Percentiles rank a stretch among this genome's conserved stretches.
Conservation (phyloP, 768 basidiomycete species). For the Hydnomerulius pinastri region DNA sequence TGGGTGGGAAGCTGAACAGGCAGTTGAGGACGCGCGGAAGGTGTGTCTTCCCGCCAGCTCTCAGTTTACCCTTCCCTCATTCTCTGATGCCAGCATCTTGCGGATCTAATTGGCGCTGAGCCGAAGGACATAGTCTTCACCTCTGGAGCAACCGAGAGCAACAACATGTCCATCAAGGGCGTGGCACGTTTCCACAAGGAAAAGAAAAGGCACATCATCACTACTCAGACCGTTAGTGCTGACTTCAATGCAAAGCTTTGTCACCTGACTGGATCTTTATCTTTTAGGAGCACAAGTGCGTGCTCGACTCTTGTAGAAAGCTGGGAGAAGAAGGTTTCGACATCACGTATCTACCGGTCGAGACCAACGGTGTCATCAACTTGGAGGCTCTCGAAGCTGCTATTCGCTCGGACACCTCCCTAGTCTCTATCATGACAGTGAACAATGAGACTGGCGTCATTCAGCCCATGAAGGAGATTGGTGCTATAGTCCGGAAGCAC, state of each 20-base stretch:
- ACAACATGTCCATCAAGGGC: conserved; percentile 97
- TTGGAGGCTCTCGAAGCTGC: conserved; percentile 80
- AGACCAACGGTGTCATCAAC: conserved; percentile 79
- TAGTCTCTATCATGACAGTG: conserved; percentile 98
- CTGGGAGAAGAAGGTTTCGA: conserved; percentile 97
- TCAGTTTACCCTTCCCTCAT: background rate
- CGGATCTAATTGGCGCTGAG: conserved; percentile 91
- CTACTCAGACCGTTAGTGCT: conserved; percentile 81
- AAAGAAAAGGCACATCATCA: conserved; percentile 92
- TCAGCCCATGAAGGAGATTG: conserved; percentile 95
- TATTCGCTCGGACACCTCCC: conserved; percentile 88
- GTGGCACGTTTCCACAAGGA: conserved; percentile 94
- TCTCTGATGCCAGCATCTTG: conserved; percentile 63
- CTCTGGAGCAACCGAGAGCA: conserved; percentile 96
- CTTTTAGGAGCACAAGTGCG: conserved; percentile 94
- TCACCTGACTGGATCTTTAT: conserved; percentile 5
- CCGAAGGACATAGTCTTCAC: conserved; percentile 97
- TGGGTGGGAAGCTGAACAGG: conserved; percentile 98
- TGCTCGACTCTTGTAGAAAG: conserved; percentile 95
- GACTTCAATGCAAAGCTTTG: background rate
- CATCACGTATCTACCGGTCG: conserved; percentile 95
- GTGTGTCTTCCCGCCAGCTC: conserved; percentile 37
- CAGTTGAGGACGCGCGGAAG: conserved; percentile 89
- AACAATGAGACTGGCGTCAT: conserved; percentile 99
- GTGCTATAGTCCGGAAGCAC: conserved; percentile 80